A percentile compares a stretch with the other conserved stretches of the same genome.
Evolutionary conservation across 306 rosid species (phyloP).

Genomic region (Rosa persica): DNA sequence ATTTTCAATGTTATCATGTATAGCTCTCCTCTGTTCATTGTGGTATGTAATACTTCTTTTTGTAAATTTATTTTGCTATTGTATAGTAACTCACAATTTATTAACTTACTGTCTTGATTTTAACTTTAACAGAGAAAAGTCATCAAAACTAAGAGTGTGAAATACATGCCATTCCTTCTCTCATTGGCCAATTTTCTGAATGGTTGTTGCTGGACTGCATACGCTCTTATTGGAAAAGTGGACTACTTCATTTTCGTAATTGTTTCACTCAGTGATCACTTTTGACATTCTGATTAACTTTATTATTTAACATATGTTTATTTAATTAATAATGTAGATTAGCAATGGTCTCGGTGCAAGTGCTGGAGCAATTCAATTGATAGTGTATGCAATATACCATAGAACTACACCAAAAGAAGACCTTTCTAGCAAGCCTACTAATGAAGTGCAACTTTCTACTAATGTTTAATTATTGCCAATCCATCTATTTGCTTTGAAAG

Average conservation of each 20-base stretch:
- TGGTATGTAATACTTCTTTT: slow-evolving; percentile 37
- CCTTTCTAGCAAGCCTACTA: slow-evolving; percentile 13
- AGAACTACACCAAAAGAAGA: slow-evolving; percentile 14
- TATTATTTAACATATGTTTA: not conserved
- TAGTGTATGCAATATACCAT: slow-evolving; percentile 44
- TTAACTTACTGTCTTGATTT: not conserved
- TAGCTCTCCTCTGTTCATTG: slow-evolving; percentile 60
- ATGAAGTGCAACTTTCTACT: slow-evolving; percentile 38
- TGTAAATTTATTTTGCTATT: not conserved
- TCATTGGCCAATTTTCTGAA: slow-evolving; percentile 63
- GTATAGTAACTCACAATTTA: too few species aligned
- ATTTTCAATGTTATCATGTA: slow-evolving; percentile 75
- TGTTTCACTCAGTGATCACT: not conserved
- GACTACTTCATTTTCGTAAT: slow-evolving; percentile 60
- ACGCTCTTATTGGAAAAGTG: slow-evolving; percentile 55
- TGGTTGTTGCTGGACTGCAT: slow-evolving; percentile 67
- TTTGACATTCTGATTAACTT: not conserved
- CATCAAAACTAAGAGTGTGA: slow-evolving; percentile 60
- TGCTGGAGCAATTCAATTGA: slow-evolving; percentile 53
- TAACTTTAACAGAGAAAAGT: slow-evolving; percentile 49
- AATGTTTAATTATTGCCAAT: not conserved
- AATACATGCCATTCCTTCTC: slow-evolving; percentile 76
- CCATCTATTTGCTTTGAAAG: not conserved
- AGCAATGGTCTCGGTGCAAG: slow-evolving; percentile 66
- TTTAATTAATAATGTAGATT: slow-evolving; percentile 34